Base-by-base conservation (phyloP, 169 alveolate genomes). In the Plasmodium coatneyi region DNA sequence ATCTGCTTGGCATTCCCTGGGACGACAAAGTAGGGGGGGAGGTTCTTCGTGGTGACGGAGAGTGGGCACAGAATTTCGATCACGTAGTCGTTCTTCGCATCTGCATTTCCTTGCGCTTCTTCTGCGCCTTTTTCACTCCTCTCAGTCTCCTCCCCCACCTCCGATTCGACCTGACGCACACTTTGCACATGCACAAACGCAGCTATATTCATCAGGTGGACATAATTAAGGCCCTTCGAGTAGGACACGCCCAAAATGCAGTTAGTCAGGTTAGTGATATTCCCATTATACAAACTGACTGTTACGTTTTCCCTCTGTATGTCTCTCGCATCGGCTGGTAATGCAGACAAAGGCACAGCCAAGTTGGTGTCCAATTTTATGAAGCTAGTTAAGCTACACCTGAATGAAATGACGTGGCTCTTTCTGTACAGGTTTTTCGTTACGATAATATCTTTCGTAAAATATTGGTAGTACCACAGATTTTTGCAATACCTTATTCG, bases 1-100 rank as follows among this genome's bases (percentile, higher is more conserved):
- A 96, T 91, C 32, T 95, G 89, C 39, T 92, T 90, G 28, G 78
- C 74, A 34, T 91, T 82, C 32, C 97, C 96, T 3, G 97, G 96
- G 28, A 96, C 92, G 19, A 96, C 80, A 28, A 96, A 95, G 93
- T 41, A 92, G 0, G 95, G 90, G 25, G 97, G 97, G 4, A 96
- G 90, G 43, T 95, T 91, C 30, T 96, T 89, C 16, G 96, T 92
- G 14, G 97, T 92, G 71, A 95, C 80, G 28, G 82, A 71, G 14
- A 93, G 49, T n/a, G 96, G 97, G 39, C 97, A 96, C 16, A 93
- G 14, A 5, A 80, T 94, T 52, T 95, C 97, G 16, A 92, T 46
- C 25, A 81, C 19, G 72, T 36, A 80, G 80, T 83, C 93, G 32
- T 49, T 80, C 16, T 82, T 52, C 16, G 71, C 28, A 25, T 81